Percentiles rank a stretch among this genome's conserved stretches.
These are phyloP conservation scores for Trifolium dubium DNA, from an alignment of 306 rosid genomes.

Conservation along the genomic window DNA sequence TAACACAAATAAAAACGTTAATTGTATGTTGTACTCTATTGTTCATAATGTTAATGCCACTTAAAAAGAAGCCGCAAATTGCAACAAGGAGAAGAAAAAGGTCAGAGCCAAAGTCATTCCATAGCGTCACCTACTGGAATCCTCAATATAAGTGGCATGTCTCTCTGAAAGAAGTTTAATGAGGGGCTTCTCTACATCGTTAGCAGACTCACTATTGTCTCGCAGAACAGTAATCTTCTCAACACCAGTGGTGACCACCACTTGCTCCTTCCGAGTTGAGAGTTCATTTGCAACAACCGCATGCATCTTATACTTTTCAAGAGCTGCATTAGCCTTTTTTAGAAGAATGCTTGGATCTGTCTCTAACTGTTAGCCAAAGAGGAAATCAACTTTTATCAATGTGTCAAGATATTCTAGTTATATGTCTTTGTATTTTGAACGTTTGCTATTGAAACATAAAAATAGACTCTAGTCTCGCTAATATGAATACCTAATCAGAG, in stretches of 20 bases:
- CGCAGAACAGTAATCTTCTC: conserved; percentile 62
- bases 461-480: conserved; percentile 9
- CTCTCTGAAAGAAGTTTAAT: conserved; percentile 59
- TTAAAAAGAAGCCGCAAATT: not conserved
- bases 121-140: not conserved
- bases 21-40: not conserved
- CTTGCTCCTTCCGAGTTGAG: conserved; percentile 82
- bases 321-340: conserved; percentile 74
- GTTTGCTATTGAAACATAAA: conserved; percentile 1
- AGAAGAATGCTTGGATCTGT: conserved; percentile 88
- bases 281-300: conserved; percentile 95
- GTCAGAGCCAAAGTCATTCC: conserved; percentile 2
- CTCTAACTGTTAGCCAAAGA: conserved; percentile 69
- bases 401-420: not conserved
- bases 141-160: conserved; percentile 5
- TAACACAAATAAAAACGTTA: not conserved
- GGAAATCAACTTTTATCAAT: not conserved
- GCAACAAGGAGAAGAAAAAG: not conserved
- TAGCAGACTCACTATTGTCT: conserved; percentile 49
- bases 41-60: not conserved
- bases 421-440: conserved; percentile 17
- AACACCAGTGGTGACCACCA: conserved; percentile 63
- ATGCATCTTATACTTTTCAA: conserved; percentile 82
- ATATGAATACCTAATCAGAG: conserved; percentile 24
- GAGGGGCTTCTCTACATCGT: conserved; percentile 77